phyloP scores from a whole-genome alignment of 176 grass and related monocot genomes.

The Cenchrus americanus region DNA sequence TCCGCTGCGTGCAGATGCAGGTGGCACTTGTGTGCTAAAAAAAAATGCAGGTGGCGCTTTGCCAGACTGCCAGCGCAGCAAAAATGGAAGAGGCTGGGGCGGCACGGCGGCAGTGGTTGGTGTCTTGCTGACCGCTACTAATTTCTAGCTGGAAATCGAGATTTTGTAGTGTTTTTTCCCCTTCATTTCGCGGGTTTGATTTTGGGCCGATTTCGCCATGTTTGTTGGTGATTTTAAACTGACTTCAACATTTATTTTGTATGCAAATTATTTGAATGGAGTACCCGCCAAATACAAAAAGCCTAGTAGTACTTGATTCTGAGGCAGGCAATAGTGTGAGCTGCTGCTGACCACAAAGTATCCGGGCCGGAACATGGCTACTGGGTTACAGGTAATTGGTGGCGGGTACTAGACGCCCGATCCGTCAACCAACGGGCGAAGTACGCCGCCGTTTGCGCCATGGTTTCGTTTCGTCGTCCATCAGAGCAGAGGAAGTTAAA shows the following conservation, averaged over 20 bases:
- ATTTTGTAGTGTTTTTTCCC: background rate
- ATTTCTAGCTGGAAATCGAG: background rate
- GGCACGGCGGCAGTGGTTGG: background rate
- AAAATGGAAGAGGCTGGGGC: background rate
- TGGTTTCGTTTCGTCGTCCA: slow-evolving; percentile 36
- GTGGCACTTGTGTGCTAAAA: background rate
- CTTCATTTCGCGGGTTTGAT: background rate
- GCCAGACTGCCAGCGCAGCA: slow-evolving; percentile 28
- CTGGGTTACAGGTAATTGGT: slow-evolving; percentile 29
- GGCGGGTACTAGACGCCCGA: slow-evolving; percentile 11
- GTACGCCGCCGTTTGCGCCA: slow-evolving; percentile 2
- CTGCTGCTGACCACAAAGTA: slow-evolving; percentile 22
- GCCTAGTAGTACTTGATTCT: background rate
- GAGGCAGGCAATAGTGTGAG: background rate
- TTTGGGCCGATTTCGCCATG: background rate
- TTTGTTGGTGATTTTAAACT: background rate
- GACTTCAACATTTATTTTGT: background rate
- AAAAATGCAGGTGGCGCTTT: slow-evolving; percentile 14
- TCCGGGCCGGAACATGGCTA: slow-evolving; percentile 5
- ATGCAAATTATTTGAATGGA: background rate
- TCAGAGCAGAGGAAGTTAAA: background rate
- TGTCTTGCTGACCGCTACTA: background rate
- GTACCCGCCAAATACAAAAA: background rate
- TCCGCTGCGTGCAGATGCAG: slow-evolving; percentile 5
- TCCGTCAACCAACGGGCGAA: slow-evolving; percentile 1